Base-by-base conservation (phyloP, 192 early-diverging fungal species). In the Coemansia sp. region DNA sequence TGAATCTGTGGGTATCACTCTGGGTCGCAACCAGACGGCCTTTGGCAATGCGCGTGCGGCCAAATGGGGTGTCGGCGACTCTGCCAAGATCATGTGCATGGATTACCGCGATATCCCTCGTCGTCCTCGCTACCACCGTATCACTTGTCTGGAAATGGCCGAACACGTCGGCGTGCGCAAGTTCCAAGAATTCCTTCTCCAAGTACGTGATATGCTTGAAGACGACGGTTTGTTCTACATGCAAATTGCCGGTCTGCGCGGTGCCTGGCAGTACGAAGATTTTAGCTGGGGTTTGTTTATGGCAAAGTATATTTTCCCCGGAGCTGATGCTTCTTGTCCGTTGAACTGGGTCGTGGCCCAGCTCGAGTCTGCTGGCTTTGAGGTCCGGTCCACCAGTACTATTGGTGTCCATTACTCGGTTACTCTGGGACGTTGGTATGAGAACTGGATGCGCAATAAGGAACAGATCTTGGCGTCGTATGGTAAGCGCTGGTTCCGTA, bases 221-320 rank as follows among this genome's bases (percentile, higher is more conserved):
- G 97, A 99, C 80, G 97, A 99, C 80, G 97, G 97, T 68, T 73
- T 99, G 51, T 97, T 99, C 87, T 99, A 87, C 87, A 74, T 99
- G 71, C 97, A 99, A 86, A 95, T 99, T 64, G 97, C 97, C 69
- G 97, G 97, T 73, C 84, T 99, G 61, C 88, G 97, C 56, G 84
- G 88, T 45, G 81, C 87, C 52, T 91, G 88, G 89, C 89, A 90
- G 75, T 91, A 87, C 81, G 89, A 91, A 82, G 91, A 92, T 77
- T 82, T 92, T 61, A 85, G 87, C 75, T 91, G 93, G 93, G 96
- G 95, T 68, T 86, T 97, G 55, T 97, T 99, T 73, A 99, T 99
- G 96, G 95, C 94, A 73, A 96, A 93, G 84, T 99, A 99, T 76
- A 87, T 99, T 56, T 98, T 98, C 90, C 96, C 95, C 52, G 96